Conservation (phyloP, 306 rosid genomes). For the Ammopiptanthus mongolicus region DNA sequence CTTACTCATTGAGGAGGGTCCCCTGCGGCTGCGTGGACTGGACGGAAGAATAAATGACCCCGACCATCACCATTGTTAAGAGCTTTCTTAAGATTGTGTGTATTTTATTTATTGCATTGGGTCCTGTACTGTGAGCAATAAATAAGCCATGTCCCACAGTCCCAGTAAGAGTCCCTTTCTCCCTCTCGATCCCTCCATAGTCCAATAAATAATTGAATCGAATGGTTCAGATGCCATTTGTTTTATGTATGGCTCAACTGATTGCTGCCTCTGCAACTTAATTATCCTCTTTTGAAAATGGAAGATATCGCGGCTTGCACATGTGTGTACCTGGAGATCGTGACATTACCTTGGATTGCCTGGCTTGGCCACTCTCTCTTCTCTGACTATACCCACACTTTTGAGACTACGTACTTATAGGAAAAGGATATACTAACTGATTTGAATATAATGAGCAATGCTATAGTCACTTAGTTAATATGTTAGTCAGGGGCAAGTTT, state of each 20-base stretch:
- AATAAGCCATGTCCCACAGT: conserved; percentile 10
- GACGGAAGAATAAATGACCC: neutral
- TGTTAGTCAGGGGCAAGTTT: no score
- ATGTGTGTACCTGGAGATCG: conserved; percentile 33
- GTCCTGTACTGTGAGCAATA: conserved; percentile 27
- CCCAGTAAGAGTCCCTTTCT: conserved; percentile 14
- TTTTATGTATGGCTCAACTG: neutral
- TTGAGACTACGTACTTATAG: neutral
- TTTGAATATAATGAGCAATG: neutral
- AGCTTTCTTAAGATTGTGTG: conserved; percentile 33
- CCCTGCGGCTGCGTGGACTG: neutral
- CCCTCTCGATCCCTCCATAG: neutral
- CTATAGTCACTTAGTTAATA: neutral
- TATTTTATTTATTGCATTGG: conserved; percentile 20
- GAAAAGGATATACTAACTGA: neutral
- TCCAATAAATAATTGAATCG: conserved; percentile 28
- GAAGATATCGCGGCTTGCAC: conserved; percentile 1
- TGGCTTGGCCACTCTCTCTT: neutral
- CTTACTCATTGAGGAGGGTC: conserved; percentile 30
- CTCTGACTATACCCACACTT: neutral
- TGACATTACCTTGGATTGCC: conserved; percentile 34
- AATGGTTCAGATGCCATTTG: conserved; percentile 11
- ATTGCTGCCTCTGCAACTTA: neutral
- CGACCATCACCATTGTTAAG: neutral
- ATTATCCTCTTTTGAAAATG: conserved; percentile 6